A percentile compares a stretch with the other conserved stretches of the same genome.
These are phyloP conservation scores for Amauroascus verrucosus DNA, from an alignment of 2,329 filamentous ascomycete genomes.

Conservation along the genomic window DNA sequence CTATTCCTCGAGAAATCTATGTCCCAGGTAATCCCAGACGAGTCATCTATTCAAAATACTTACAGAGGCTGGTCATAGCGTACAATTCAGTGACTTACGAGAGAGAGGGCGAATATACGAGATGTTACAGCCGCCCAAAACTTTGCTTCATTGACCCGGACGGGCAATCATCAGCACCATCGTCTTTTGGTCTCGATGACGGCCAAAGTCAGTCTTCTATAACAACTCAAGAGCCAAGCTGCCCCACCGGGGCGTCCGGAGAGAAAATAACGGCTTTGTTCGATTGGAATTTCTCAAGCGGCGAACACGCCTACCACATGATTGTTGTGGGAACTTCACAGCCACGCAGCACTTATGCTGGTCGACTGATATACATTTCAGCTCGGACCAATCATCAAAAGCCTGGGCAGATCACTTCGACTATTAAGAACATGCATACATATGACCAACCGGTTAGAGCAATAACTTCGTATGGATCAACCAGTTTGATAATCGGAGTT, in stretches of 20 bases:
- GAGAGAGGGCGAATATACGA: conserved; percentile 23
- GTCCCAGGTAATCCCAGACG: conserved; percentile 35
- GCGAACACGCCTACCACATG: conserved; percentile 32
- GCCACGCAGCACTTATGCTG: conserved; percentile 20
- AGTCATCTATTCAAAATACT: conserved; percentile 37
- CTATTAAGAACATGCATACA: conserved; percentile 29
- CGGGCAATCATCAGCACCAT: conserved; percentile 7
- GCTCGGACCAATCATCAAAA: conserved; percentile 23
- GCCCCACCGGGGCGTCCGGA: conserved; percentile 28
- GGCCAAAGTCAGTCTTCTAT: not conserved
- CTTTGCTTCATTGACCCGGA: conserved; percentile 35
- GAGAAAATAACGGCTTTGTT: conserved; percentile 34
- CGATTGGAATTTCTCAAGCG: conserved; percentile 32
- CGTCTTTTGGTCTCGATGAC: conserved; percentile 5
- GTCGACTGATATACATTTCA: conserved; percentile 33
- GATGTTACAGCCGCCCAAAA: conserved; percentile 26
- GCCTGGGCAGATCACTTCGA: conserved; percentile 25
- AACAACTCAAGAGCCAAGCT: conserved; percentile 17
- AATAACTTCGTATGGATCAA: conserved; percentile 42
- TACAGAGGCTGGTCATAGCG: conserved; percentile 43
- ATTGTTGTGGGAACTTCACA: conserved; percentile 33
- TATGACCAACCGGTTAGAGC: conserved; percentile 41
- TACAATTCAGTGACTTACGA: conserved; percentile 28
- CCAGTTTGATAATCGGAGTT: conserved; percentile 37
- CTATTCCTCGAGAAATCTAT: conserved; percentile 33